Conservation (phyloP, 148 eudicot genomes). For the Rhododendron kiyosumense region DNA sequence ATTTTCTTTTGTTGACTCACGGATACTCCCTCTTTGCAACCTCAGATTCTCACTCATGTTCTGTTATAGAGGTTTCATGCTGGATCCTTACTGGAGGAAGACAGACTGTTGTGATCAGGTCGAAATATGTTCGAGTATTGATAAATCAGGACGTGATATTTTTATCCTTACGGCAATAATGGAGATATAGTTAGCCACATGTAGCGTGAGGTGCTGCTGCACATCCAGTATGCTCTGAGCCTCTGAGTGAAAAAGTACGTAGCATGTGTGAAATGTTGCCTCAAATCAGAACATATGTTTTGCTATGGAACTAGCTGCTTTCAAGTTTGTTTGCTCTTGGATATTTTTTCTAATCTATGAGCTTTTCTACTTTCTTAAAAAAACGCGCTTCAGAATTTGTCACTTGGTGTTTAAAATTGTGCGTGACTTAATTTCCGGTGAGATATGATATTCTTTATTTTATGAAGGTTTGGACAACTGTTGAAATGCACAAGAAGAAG, state of each 20-base stretch:
- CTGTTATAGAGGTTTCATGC: conserved; percentile 80
- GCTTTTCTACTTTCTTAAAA: not conserved
- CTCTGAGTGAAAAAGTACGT: conserved; percentile 89
- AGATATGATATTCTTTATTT: no score
- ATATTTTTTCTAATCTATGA: no score
- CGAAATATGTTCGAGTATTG: conserved; percentile 83
- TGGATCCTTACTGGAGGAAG: conserved; percentile 98
- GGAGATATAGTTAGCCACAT: conserved; percentile 99
- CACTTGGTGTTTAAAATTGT: no score
- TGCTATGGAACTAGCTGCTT: not conserved
- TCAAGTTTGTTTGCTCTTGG: no score
- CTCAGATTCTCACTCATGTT: conserved; percentile 21
- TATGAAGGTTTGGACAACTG: conserved; percentile 78
- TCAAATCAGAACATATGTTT: not conserved
- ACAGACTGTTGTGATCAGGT: conserved; percentile 95
- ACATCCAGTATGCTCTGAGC: conserved; percentile 97
- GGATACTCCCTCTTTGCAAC: not conserved
- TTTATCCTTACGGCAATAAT: conserved; percentile 93
- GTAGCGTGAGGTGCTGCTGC: conserved; percentile 89
- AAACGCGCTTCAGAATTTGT: no score
- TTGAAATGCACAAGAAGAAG: conserved; percentile 95
- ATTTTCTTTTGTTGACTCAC: not conserved
- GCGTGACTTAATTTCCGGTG: no score
- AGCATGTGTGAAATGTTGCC: not conserved
- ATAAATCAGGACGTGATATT: conserved; percentile 96